Evolutionary conservation across 2,329 filamentous ascomycete genomes (phyloP).

Genomic region (Helicocarpus griseus): DNA sequence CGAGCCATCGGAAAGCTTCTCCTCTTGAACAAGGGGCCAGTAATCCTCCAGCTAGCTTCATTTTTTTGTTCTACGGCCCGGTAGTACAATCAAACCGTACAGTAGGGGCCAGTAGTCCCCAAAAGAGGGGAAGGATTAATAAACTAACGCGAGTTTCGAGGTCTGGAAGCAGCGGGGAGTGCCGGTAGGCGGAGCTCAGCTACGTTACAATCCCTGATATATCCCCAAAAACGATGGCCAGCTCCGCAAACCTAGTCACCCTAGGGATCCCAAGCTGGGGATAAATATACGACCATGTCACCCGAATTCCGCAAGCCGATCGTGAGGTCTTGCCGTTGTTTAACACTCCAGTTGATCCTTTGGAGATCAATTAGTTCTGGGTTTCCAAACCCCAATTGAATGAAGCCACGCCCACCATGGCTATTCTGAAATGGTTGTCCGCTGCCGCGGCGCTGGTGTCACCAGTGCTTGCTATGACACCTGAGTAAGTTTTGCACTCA

Average conservation of each 20-base stretch:
- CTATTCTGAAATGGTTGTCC: constrained; percentile 14
- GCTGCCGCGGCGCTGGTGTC: constrained; percentile 16
- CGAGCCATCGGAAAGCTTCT: background rate
- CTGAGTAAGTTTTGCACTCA: constrained; percentile 13
- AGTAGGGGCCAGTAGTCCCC: no score
- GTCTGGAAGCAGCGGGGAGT: background rate
- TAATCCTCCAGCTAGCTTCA: no score
- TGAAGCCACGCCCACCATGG: constrained; percentile 8
- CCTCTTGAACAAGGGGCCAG: no score
- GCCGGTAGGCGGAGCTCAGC: no score
- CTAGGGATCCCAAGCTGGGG: no score
- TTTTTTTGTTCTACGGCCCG: no score
- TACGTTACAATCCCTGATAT: background rate
- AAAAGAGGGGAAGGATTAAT: constrained; percentile 1
- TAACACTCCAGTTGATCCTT: background rate
- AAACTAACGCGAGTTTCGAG: no score
- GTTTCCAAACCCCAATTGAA: background rate
- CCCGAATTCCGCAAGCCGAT: no score
- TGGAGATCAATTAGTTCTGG: background rate
- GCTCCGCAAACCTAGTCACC: background rate
- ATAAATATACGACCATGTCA: background rate
- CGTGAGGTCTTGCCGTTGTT: background rate
- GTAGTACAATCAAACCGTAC: no score
- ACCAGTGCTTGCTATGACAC: constrained; percentile 17
- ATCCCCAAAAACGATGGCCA: background rate